Evolutionary conservation across 345 rosid genomes (phyloP).

Genomic region (Geranium rotundifolium): DNA sequence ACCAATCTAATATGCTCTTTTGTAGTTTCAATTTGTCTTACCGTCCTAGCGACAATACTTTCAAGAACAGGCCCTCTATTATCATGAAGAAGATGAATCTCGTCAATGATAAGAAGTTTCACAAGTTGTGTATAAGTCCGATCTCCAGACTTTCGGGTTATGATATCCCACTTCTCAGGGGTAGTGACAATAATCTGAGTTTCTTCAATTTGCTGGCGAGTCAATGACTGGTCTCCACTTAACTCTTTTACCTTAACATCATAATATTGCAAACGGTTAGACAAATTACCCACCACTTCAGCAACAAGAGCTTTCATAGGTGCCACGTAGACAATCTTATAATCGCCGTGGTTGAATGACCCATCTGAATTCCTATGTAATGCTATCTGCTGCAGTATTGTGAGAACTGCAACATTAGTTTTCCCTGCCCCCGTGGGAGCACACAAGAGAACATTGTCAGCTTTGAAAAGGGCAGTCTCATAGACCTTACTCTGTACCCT

Average conservation of each 20-base stretch:
- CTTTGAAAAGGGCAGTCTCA: slow-evolving; percentile 60
- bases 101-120: slow-evolving; percentile 83
- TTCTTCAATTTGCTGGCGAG: slow-evolving; percentile 89
- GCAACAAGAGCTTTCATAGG: slow-evolving; percentile 99
- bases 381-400: slow-evolving; percentile 88
- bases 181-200: slow-evolving; percentile 96
- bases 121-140: slow-evolving; percentile 93
- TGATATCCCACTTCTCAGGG: slow-evolving; percentile 97
- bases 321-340: slow-evolving; percentile 92
- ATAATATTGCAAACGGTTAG: slow-evolving; percentile 64
- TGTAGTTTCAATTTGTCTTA: slow-evolving; percentile 87
- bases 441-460: slow-evolving; percentile 80
- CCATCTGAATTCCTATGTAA: slow-evolving; percentile 53
- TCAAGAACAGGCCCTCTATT: slow-evolving; percentile 97
- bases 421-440: slow-evolving; percentile 99
- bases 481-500: slow-evolving; percentile 90
- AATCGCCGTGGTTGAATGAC: slow-evolving; percentile 54
- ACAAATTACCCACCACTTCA: slow-evolving; percentile 84
- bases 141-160: slow-evolving; percentile 94
- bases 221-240: slow-evolving; percentile 90
- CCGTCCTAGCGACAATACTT: slow-evolving; percentile 94
- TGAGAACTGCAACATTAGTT: slow-evolving; percentile 90
- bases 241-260: slow-evolving; percentile 73
- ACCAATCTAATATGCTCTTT: slow-evolving; percentile 89
- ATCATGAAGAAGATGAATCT: slow-evolving; percentile 96